phyloP scores from a whole-genome alignment of 345 rosid genomes.

The Limnanthes douglasii region DNA sequence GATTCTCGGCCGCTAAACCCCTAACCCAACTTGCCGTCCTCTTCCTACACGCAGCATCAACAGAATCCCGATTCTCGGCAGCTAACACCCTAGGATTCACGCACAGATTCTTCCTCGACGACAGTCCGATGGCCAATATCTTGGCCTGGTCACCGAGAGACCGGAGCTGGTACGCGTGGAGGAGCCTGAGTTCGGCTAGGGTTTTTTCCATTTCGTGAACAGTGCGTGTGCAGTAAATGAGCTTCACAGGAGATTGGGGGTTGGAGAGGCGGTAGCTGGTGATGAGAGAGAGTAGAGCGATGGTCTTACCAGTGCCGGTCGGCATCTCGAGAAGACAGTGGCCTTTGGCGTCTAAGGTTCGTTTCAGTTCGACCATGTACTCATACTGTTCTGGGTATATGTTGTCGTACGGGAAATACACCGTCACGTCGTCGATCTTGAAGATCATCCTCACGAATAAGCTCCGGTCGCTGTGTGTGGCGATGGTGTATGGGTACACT shows the following conservation, averaged over 20 bases:
- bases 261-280: constrained; percentile 70
- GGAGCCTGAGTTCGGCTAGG: constrained; percentile 58
- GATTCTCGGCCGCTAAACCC: constrained; percentile 59
- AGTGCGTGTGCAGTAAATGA: constrained; percentile 90
- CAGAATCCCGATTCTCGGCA: constrained; percentile 87
- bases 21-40: constrained; percentile 92
- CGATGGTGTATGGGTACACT: too few relatives aligned
- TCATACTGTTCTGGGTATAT: constrained; percentile 91
- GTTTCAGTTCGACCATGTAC: constrained; percentile 91
- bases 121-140: constrained; percentile 68
- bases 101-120: constrained; percentile 88
- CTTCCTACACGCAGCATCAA: constrained; percentile 89
- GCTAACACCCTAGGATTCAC: constrained; percentile 62
- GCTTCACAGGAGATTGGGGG: constrained; percentile 57
- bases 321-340: constrained; percentile 99
- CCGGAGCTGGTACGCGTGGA: constrained; percentile 58
- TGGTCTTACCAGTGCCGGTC: constrained; percentile 95
- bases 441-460: constrained; percentile 81
- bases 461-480: background rate
- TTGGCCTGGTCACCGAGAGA: constrained; percentile 58
- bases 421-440: constrained; percentile 72
- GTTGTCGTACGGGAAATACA: constrained; percentile 86
- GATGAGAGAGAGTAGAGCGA: constrained; percentile 85
- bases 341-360: constrained; percentile 87
- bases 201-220: constrained; percentile 99